phyloP scores from a whole-genome alignment of 2,329 filamentous ascomycete genomes.

The Trichoderma lentiforme region DNA sequence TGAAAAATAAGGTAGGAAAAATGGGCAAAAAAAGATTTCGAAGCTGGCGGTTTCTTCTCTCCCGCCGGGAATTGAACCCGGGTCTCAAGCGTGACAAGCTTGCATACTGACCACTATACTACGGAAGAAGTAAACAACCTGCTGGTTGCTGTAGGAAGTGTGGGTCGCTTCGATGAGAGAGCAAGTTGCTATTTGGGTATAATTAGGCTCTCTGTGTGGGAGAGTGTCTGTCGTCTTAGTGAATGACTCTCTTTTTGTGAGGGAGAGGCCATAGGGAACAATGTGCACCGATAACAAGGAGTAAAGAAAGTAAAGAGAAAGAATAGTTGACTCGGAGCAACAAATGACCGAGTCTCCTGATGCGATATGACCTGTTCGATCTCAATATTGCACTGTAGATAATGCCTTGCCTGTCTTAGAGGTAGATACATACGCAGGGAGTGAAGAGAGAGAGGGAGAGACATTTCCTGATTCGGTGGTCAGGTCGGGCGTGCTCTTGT shows the following conservation, averaged over 20 bases:
- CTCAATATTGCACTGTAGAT: not conserved
- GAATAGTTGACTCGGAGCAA: not conserved
- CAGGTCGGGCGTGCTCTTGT: not conserved
- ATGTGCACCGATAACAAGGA: not conserved
- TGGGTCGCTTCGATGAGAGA: conserved; percentile 11
- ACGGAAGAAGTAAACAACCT: conserved; percentile 20
- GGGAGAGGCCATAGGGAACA: not conserved
- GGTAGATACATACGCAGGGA: not conserved
- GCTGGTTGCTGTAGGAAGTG: conserved; percentile 6
- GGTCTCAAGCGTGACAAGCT: conserved; percentile 26
- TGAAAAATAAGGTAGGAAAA: not conserved
- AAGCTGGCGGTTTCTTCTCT: conserved; percentile 20
- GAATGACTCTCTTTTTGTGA: not conserved
- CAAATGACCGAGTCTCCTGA: not conserved
- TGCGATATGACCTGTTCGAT: not conserved
- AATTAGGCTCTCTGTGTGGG: not conserved
- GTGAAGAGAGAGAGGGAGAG: not conserved
- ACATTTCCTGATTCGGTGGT: not conserved
- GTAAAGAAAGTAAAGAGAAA: not conserved
- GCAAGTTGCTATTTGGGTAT: not conserved
- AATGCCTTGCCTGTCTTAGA: not conserved
- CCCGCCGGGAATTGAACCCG: conserved; percentile 26
- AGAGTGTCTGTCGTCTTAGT: not conserved
- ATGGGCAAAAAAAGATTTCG: not conserved
- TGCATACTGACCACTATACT: conserved; percentile 26